Conservation (phyloP, 495 filamentous ascomycete species). For the Penicillium lagena region DNA sequence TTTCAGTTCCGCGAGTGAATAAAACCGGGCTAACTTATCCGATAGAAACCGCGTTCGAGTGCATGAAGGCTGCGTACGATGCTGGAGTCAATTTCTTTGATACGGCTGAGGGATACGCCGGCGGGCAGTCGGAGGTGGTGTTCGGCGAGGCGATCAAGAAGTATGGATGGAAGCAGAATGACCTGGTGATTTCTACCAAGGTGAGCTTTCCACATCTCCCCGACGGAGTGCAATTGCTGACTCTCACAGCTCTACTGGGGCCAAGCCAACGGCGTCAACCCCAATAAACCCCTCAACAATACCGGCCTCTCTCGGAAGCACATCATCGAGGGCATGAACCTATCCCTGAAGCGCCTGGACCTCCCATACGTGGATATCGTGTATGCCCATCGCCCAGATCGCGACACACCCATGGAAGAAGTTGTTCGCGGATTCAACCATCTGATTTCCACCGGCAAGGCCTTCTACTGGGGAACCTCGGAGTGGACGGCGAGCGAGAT, state of each 20-base stretch:
- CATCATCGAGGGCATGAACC: slow-evolving; percentile 63
- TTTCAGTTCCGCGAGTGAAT: neutral
- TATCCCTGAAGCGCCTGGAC: slow-evolving; percentile 60
- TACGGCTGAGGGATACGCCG: slow-evolving; percentile 40
- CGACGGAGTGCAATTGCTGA: neutral
- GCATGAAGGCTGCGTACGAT: slow-evolving; percentile 72
- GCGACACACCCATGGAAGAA: slow-evolving; percentile 81
- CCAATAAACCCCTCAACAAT: slow-evolving; percentile 63
- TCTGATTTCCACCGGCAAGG: slow-evolving; percentile 67
- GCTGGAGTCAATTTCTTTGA: slow-evolving; percentile 71
- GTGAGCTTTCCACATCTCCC: slow-evolving; percentile 20
- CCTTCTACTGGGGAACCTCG: slow-evolving; percentile 88
- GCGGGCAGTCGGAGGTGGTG: slow-evolving; percentile 63
- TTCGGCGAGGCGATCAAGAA: slow-evolving; percentile 66
- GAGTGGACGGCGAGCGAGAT: slow-evolving; percentile 85
- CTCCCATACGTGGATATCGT: slow-evolving; percentile 70
- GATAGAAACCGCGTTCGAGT: slow-evolving; percentile 55
- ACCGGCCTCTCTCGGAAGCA: slow-evolving; percentile 78
- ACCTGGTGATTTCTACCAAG: slow-evolving; percentile 84
- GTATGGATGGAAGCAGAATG: slow-evolving; percentile 63
- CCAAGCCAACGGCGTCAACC: slow-evolving; percentile 48
- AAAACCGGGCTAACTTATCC: no score
- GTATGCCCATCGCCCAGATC: slow-evolving; percentile 80
- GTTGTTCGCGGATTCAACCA: slow-evolving; percentile 80
- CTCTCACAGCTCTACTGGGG: slow-evolving; percentile 60